Evolutionary conservation across 2,329 filamentous ascomycete species (phyloP).

Genomic region (Aaosphaeria pasadenensis): DNA sequence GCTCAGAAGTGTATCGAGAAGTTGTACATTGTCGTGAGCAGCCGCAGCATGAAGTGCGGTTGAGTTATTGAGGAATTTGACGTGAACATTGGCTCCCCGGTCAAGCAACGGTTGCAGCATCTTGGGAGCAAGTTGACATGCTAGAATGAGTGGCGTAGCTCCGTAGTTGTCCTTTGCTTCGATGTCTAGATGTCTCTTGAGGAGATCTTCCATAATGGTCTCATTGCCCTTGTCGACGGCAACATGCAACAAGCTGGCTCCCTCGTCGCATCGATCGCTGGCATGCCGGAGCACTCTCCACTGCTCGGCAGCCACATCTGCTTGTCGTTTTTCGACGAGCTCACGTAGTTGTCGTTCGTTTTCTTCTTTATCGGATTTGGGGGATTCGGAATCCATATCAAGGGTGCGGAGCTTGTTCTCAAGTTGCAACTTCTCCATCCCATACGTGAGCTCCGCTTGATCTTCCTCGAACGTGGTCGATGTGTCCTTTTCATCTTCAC

Average conservation of each 20-base stretch:
- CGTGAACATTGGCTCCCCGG: slow-evolving; percentile 22
- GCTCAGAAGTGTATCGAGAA: slow-evolving; percentile 6
- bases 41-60: slow-evolving; percentile 13
- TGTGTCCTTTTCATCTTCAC: slow-evolving; percentile 2
- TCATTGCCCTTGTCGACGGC: slow-evolving; percentile 38
- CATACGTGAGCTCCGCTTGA: too few relatives aligned
- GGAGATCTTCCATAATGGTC: slow-evolving; percentile 73
- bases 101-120: slow-evolving; percentile 76
- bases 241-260: slow-evolving; percentile 17
- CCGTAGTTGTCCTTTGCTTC: slow-evolving; percentile 10
- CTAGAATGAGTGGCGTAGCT: slow-evolving; percentile 13
- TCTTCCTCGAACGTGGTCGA: too few relatives aligned
- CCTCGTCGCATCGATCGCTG: slow-evolving; percentile 8
- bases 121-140: slow-evolving; percentile 5
- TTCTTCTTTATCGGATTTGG: too few relatives aligned
- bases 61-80: slow-evolving; percentile 6
- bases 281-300: not conserved
- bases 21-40: slow-evolving; percentile 6
- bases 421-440: too few relatives aligned
- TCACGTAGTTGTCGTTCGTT: too few relatives aligned
- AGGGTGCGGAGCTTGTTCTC: not conserved
- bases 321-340: too few relatives aligned
- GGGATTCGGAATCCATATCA: too few relatives aligned
- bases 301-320: not conserved
- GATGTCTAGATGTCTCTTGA: slow-evolving; percentile 52